Conservation (phyloP, 2,329 filamentous ascomycete genomes). For the Alternaria sp. region DNA sequence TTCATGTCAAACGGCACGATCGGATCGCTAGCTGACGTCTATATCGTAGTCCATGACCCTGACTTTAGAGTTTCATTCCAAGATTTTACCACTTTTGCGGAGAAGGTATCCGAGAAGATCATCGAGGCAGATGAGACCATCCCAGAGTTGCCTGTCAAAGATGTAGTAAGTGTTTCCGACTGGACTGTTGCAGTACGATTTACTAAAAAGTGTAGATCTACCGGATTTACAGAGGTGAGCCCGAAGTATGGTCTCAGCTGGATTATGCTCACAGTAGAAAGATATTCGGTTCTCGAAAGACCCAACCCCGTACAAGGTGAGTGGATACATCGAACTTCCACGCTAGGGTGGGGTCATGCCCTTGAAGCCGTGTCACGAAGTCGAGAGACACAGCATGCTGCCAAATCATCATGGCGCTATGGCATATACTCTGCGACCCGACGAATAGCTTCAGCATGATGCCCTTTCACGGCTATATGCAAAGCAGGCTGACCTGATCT, state of each 20-base stretch:
- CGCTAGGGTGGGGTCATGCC: too few species aligned
- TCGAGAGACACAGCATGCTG: neutral
- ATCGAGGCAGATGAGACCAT: constrained; percentile 78
- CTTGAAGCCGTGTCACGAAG: neutral
- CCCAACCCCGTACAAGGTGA: constrained; percentile 85
- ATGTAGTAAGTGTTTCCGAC: constrained; percentile 63
- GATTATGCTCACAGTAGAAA: constrained; percentile 13
- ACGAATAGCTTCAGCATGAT: neutral
- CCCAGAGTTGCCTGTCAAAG: constrained; percentile 84
- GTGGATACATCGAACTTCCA: constrained; percentile 19
- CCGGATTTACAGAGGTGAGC: constrained; percentile 74
- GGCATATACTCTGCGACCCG: neutral
- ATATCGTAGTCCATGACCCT: constrained; percentile 70
- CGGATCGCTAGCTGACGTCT: constrained; percentile 16
- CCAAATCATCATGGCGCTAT: neutral
- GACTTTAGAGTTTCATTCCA: constrained; percentile 79
- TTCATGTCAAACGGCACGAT: neutral
- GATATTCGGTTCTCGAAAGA: constrained; percentile 86
- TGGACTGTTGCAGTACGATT: neutral
- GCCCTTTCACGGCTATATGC: neutral
- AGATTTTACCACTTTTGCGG: constrained; percentile 82
- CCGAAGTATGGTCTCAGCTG: neutral
- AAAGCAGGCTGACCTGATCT: neutral
- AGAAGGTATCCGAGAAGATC: constrained; percentile 72
- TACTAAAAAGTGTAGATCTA: constrained; percentile 63